These are phyloP conservation scores for Clathrospora elynae DNA, from an alignment of 2,329 filamentous ascomycete genomes.

Conservation along the genomic window DNA sequence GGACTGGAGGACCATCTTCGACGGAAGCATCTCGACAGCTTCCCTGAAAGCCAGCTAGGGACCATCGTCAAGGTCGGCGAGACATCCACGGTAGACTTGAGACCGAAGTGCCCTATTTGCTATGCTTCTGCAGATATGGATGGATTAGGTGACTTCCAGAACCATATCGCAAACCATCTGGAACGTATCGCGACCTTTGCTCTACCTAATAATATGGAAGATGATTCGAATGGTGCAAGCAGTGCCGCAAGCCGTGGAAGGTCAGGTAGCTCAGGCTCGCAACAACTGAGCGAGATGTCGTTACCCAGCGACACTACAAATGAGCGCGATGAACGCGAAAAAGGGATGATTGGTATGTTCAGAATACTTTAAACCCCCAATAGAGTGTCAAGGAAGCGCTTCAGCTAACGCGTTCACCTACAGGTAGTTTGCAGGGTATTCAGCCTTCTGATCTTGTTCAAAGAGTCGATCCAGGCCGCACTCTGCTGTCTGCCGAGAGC, in stretches of 20 bases:
- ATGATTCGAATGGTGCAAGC: constrained; percentile 40
- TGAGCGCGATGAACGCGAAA: constrained; percentile 1
- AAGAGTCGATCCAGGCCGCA: background rate
- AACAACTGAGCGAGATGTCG: constrained; percentile 24
- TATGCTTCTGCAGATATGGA: constrained; percentile 28
- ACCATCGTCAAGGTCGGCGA: constrained; percentile 43
- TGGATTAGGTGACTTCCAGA: constrained; percentile 35
- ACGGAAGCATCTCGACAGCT: constrained; percentile 34
- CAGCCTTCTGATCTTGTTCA: background rate
- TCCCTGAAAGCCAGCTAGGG: constrained; percentile 35
- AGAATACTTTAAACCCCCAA: too few species aligned
- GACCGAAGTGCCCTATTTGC: constrained; percentile 42
- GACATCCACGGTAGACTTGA: constrained; percentile 39
- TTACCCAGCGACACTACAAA: constrained; percentile 19
- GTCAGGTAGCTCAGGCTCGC: constrained; percentile 25
- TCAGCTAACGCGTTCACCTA: background rate
- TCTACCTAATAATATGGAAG: constrained; percentile 35
- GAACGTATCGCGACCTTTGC: constrained; percentile 45
- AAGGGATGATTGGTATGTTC: background rate
- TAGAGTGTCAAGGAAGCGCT: too few species aligned
- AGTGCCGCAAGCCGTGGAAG: constrained; percentile 37
- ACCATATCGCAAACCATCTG: constrained; percentile 46
- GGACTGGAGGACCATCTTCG: constrained; percentile 41
- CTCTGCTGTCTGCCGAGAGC: constrained; percentile 28
- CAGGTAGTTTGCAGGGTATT: background rate